phyloP scores from a whole-genome alignment of 75 land plant species.

The Pinus tabuliformis region DNA sequence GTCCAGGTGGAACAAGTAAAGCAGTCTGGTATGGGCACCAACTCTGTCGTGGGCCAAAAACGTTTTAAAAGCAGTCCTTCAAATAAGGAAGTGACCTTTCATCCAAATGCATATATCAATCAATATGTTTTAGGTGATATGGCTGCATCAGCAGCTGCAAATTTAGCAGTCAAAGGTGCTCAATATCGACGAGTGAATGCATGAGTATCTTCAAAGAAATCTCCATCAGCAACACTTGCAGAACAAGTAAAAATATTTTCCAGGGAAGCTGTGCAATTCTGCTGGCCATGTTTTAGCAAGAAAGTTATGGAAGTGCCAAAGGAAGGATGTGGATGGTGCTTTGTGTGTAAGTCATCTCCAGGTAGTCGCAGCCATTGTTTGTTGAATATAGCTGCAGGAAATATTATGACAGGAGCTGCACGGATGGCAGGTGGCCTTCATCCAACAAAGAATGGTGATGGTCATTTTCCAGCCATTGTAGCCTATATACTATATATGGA shows the following conservation, averaged over 20 bases:
- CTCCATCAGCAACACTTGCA: conserved; percentile 28
- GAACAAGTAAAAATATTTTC: conserved; percentile 55
- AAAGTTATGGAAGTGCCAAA: conserved; percentile 25
- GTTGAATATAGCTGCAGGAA: conserved; percentile 27
- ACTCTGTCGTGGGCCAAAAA: not conserved
- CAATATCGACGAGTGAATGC: conserved; percentile 13
- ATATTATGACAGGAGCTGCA: conserved; percentile 23
- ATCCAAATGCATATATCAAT: conserved; percentile 43
- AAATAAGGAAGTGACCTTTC: conserved; percentile 7
- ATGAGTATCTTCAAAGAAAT: conserved; percentile 16
- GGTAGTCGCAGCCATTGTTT: conserved; percentile 49
- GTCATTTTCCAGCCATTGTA: conserved; percentile 54
- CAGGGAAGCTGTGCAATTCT: conserved; percentile 36
- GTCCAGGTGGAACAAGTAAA: not conserved
- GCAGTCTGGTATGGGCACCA: not conserved
- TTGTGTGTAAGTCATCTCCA: conserved; percentile 39
- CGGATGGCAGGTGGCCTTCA: conserved; percentile 20
- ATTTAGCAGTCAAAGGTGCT: conserved; percentile 25
- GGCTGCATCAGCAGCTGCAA: conserved; percentile 69
- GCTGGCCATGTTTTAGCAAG: conserved; percentile 53
- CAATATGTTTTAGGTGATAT: conserved; percentile 63
- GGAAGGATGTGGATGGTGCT: conserved; percentile 97
- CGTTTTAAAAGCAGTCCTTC: not conserved
- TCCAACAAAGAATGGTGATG: conserved; percentile 29
- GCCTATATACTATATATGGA: conserved; percentile 65